A percentile compares a stretch with the other conserved stretches of the same genome.
phyloP scores from a whole-genome alignment of 257 asterid genomes.

The Salvia splendens region DNA sequence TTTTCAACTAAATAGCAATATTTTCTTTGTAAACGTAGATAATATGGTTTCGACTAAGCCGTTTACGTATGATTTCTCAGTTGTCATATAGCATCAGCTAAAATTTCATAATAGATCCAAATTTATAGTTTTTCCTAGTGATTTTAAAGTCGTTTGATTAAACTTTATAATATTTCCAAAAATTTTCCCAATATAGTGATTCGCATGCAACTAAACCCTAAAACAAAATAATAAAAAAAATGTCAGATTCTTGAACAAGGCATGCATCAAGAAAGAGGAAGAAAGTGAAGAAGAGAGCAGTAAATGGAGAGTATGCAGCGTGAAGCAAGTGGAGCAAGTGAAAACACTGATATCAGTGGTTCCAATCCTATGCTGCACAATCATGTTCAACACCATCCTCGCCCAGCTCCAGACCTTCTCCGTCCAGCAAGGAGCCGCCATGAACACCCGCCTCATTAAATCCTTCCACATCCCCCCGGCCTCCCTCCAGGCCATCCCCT shows the following conservation, averaged over 20 bases:
- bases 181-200: too few relatives aligned
- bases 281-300: slow-evolving; percentile 40
- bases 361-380: slow-evolving; percentile 92
- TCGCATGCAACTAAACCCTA: too few relatives aligned
- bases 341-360: slow-evolving; percentile 61
- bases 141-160: too few relatives aligned
- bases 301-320: slow-evolving; percentile 58
- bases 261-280: slow-evolving; percentile 56
- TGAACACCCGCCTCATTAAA: slow-evolving; percentile 75
- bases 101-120: too few relatives aligned
- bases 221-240: too few relatives aligned
- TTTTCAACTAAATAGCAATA: too few relatives aligned
- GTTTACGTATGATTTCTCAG: too few relatives aligned
- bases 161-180: too few relatives aligned
- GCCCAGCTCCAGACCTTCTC: slow-evolving; percentile 97
- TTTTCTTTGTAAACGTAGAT: too few relatives aligned
- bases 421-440: slow-evolving; percentile 85
- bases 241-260: slow-evolving; percentile 85
- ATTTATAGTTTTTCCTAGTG: too few relatives aligned
- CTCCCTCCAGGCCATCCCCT: slow-evolving; percentile 93
- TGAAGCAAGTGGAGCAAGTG: slow-evolving; percentile 77
- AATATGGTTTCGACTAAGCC: too few relatives aligned
- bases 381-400: slow-evolving; percentile 80
- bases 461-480: slow-evolving; percentile 90
- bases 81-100: too few relatives aligned